Evolutionary conservation across 2,329 filamentous ascomycete genomes (phyloP), one percentile per base, ranked within the genome.

Genomic region (Aspergillus carbonarius): DNA sequence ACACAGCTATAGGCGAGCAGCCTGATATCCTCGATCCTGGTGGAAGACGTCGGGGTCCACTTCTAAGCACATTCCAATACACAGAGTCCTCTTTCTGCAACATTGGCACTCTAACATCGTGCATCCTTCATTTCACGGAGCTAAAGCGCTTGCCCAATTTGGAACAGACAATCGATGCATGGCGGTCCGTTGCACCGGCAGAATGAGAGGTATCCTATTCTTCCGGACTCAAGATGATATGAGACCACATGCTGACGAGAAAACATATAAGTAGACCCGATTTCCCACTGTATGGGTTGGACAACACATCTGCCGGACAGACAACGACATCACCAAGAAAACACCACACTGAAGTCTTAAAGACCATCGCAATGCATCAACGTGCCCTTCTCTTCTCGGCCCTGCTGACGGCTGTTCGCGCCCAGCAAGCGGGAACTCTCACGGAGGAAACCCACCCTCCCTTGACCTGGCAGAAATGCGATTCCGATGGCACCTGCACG

Each of bases 401-500:
- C 54, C 57, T 73, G 51, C 50, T 67, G 56, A 63, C 62, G 25
- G 65, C 63, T 23, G 65, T 61, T 25, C 59, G 56, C 51, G 70
- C 70, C 53, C 72, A 74, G 64, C 72, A 73, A 62, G 71, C 46
- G 60, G 72, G 72, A 42, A 74, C 70, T 2, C 59, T 63, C 54
- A 64, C 49, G 9, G 35, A 62, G 8, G 71, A 74, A 61, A 66
- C 57, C 30, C 84, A 86, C 68, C 85, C 84, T 17, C 58, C 77
- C 27, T 73, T 87, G 65, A 78, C 72, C 58, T 85, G 82, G 80
- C 75, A 80, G 60, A 78, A 76, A 61, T 87, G 85, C 73, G 79
- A 82, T 35, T 67, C 73, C 20, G 76, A 73, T 57, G 82, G 83
- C 53, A 75, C 74, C 32, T 87, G 85, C 76, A 79, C 74, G 25